phyloP scores from a whole-genome alignment of 371 early-diverging fungal genomes.

The Mortierella sp. region DNA sequence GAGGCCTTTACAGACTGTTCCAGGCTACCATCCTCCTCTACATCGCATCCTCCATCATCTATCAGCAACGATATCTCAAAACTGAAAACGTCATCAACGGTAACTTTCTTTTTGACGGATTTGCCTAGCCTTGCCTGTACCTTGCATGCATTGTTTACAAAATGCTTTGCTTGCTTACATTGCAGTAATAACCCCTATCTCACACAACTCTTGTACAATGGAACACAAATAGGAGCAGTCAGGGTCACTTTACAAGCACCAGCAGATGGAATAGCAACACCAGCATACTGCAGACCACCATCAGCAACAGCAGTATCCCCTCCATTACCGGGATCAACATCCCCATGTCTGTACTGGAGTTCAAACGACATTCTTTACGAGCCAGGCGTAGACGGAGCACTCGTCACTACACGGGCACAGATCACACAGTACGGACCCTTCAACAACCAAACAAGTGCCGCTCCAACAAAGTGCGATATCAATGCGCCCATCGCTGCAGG shows the following conservation, averaged over 20 bases:
- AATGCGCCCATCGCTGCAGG: constrained; percentile 40
- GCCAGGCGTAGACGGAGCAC: constrained; percentile 48
- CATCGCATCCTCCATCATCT: constrained; percentile 47
- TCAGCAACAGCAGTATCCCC: not conserved
- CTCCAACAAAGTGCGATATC: constrained; percentile 30
- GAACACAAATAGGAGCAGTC: constrained; percentile 38
- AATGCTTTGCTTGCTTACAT: no score
- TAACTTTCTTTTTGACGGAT: not conserved
- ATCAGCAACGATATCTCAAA: constrained; percentile 52
- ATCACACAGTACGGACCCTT: constrained; percentile 50
- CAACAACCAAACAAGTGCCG: not conserved
- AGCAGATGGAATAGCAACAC: constrained; percentile 24
- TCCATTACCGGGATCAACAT: not conserved
- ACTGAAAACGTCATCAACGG: constrained; percentile 53
- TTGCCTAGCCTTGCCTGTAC: not conserved
- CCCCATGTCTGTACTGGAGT: constrained; percentile 46
- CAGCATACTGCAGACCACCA: constrained; percentile 33
- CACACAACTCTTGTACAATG: not conserved
- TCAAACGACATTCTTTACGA: constrained; percentile 54
- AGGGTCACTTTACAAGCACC: constrained; percentile 53
- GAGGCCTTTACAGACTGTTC: constrained; percentile 51
- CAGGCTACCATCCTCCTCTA: constrained; percentile 50
- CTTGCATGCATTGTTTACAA: not conserved
- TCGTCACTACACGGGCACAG: constrained; percentile 56
- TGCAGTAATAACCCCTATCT: not conserved